Evolutionary conservation across 2,329 filamentous ascomycete species (phyloP).

Genomic region (Endocalyx cinctus): DNA sequence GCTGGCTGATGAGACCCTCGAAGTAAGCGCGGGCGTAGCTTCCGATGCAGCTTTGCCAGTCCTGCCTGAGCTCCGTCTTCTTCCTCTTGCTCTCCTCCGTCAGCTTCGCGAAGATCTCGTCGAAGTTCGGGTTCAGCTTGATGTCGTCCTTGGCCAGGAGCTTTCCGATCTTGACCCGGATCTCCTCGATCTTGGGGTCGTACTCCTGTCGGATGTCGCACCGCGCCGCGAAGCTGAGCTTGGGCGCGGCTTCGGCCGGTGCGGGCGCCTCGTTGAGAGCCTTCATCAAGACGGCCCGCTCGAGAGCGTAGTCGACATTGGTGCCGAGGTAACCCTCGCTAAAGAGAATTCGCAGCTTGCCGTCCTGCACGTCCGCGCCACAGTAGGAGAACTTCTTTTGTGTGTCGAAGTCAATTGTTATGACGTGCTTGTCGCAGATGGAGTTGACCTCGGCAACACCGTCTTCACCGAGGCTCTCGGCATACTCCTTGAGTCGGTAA

Average conservation of each 20-base stretch:
- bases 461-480: conserved; percentile 31
- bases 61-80: conserved; percentile 26
- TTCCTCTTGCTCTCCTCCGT: conserved; percentile 25
- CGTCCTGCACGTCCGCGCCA: conserved; percentile 39
- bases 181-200: conserved; percentile 35
- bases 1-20: conserved; percentile 35
- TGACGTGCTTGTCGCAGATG: conserved; percentile 36
- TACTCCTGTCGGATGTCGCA: conserved; percentile 39
- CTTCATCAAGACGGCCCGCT: conserved; percentile 31
- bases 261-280: conserved; percentile 46
- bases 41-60: conserved; percentile 43
- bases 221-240: conserved; percentile 40
- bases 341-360: conserved; percentile 47
- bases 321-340: conserved; percentile 34
- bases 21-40: conserved; percentile 37
- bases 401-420: conserved; percentile 44
- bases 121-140: conserved; percentile 43
- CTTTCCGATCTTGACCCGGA: conserved; percentile 32
- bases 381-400: conserved; percentile 37
- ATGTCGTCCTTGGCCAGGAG: conserved; percentile 35
- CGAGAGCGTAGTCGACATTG: conserved; percentile 38
- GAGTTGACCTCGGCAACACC: conserved; percentile 44
- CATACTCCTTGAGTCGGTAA: conserved; percentile 35
- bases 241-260: conserved; percentile 22
- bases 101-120: conserved; percentile 37